Evolutionary conservation across 495 filamentous ascomycete species (phyloP), one percentile per base, ranked within the genome.

Genomic region (Pseudevernia furfuracea): DNA sequence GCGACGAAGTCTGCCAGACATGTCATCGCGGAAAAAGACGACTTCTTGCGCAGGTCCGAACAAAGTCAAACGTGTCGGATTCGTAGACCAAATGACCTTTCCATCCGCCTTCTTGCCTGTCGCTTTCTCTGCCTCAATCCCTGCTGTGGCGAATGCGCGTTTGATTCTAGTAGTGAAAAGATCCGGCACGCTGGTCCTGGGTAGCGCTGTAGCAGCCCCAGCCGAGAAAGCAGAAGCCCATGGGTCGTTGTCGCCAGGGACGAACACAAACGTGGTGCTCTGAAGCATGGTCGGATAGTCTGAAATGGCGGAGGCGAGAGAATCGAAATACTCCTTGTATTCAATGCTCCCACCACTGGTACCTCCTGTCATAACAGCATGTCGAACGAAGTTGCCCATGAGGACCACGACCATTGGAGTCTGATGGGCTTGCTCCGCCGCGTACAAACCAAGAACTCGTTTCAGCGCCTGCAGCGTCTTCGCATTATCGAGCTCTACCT

Each of bases 221-320:
- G 84, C 87, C 3, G 87, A 87, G 74, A 96, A 96, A 4, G 90
- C 82, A 0, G 91, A 93, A 32, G 85, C 77, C 94, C 94, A 98
- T 15, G 92, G 91, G 72, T 98, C 94, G 73, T 96, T 95, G 72
- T 97, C 93, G 48, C 93, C 93, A 3, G 94, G 94, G 1, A 98
- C 88, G 68, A 97, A 96, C 17, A 96, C 75, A 68, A 96, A 95
- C 0, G 89, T 92, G 4, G 89, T 85, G 25, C 81, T 77, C 41
- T 87, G 85, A n/a, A 96, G 80, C 10, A 97, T 78, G 0, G 81
- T 79, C n/a, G 89, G 91, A 73, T 90, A 96, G 49, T 97, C 91
- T 11, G 89, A 80, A n/a, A 98, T 77, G 2, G 89, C 82, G 21
- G 87, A 83, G 3, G 94, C 92, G 23, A 98, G 82, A 8, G 84